Evolutionary conservation across 169 alveolate species (phyloP).

Genomic region (Condylostoma magnum): DNA sequence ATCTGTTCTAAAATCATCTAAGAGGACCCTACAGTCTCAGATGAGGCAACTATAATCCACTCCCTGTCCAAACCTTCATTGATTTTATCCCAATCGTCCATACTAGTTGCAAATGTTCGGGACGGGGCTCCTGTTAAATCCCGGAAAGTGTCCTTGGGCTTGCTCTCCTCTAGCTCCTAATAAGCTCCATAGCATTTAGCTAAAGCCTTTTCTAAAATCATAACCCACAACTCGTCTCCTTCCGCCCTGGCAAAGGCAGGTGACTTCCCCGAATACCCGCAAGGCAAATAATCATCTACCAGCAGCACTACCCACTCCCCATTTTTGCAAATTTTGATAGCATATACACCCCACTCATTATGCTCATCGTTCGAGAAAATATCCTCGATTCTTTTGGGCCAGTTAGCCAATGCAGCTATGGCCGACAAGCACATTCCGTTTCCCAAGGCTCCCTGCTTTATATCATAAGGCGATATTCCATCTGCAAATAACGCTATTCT

Average conservation of each 20-base stretch:
- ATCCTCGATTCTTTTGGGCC: conserved; percentile 40
- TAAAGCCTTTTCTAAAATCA: conserved; percentile 48
- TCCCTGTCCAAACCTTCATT: conserved; percentile 14
- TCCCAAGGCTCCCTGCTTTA: conserved; percentile 70
- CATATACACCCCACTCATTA: conserved; percentile 43
- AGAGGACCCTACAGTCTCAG: conserved; percentile 46
- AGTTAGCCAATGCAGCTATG: conserved; percentile 67
- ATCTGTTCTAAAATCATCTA: conserved; percentile 44
- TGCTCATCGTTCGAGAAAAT: conserved; percentile 43
- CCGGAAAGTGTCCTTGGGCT: conserved; percentile 58
- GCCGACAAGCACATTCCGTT: conserved; percentile 70
- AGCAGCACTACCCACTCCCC: conserved; percentile 46
- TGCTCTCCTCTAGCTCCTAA: conserved; percentile 44
- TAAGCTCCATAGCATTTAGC: conserved; percentile 46
- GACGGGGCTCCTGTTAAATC: conserved; percentile 75
- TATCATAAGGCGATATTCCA: conserved; percentile 49
- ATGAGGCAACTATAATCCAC: conserved; percentile 47
- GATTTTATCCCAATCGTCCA: conserved; percentile 44
- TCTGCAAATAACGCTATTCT: conserved; percentile 8
- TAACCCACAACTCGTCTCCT: conserved; percentile 46
- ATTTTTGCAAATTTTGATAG: conserved; percentile 37
- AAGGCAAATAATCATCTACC: conserved; percentile 51
- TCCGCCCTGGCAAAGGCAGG: conserved; percentile 19
- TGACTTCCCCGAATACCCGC: conserved; percentile 27
- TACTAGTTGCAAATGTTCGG: conserved; percentile 22